Evolutionary conservation across 2,329 filamentous ascomycete species (phyloP), one percentile per base, ranked within the genome.

Genomic region (Clonostachys byssicola): DNA sequence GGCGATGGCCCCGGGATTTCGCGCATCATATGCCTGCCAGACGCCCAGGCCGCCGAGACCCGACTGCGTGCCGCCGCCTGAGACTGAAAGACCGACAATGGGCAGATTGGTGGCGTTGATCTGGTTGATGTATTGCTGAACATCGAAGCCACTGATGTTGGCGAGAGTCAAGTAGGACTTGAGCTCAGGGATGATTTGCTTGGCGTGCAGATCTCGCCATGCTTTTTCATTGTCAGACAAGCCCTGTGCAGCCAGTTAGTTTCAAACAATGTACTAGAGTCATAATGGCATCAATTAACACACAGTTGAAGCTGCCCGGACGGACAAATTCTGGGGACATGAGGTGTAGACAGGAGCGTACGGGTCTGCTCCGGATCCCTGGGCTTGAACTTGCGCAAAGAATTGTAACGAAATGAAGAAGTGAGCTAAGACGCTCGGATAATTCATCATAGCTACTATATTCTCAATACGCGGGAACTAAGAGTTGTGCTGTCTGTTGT

Each of bases 11-110:
- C 40, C 33, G 1, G 49, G 45, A 12, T 61, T 58, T 5, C 59
- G 54, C 8, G 51, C 51, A 45, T 62, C 60, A 10, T 52, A 61
- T 1, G 60, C 60, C 10, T 60, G 56, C 54, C 56, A 62, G 23
- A 62, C 43, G 0, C 60, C 60, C 0, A 62, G 30, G 0, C 60
- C 60, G 4, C 60, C 60, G 9, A 62, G 40, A 3, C 59, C 60
- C 14, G 60, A 60, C 40, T 62, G 60, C 0, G 60, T 59, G 0
- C 57, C 59, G 33, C 58, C 60, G 1, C 59, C 60, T 0, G 60
- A 61, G 10, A 61, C 45, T 2, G 60, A 52, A 7, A 60, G 47
- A 0, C 57, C 59, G 12, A 62, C 44, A 2, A 60, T 34, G 2
- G 60, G 57, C 0, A 54, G 46, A 18, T 48, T 51, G 1, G 34